Conservation (phyloP, 2,329 filamentous ascomycete species). For the Aspergillus udagawae region DNA sequence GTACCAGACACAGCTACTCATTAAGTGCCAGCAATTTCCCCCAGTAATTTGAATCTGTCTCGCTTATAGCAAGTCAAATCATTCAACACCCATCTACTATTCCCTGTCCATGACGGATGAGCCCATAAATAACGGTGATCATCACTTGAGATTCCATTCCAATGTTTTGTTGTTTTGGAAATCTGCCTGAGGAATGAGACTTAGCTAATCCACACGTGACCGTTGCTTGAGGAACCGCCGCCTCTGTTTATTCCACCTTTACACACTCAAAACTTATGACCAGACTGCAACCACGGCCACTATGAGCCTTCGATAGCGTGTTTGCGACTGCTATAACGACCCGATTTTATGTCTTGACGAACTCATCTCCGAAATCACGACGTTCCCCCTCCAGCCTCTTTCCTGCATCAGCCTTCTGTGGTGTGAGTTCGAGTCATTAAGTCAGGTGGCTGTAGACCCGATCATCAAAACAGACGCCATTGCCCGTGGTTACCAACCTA, state of each 20-base stretch:
- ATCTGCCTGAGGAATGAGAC: slow-evolving; percentile 15
- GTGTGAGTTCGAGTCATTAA: slow-evolving; percentile 13
- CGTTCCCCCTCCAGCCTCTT: background rate
- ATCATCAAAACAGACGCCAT: slow-evolving; percentile 28
- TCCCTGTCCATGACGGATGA: background rate
- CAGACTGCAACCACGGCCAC: slow-evolving; percentile 16
- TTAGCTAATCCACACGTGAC: slow-evolving; percentile 32
- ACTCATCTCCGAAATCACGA: background rate
- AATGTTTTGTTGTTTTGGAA: background rate
- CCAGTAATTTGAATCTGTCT: background rate
- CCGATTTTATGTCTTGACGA: slow-evolving; percentile 10
- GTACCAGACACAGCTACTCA: background rate
- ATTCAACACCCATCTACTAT: background rate
- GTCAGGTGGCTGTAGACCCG: slow-evolving; percentile 19
- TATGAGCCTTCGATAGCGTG: slow-evolving; percentile 20
- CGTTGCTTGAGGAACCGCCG: slow-evolving; percentile 41
- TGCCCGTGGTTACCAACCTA: slow-evolving; percentile 25
- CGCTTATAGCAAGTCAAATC: background rate
- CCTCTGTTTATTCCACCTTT: slow-evolving; percentile 39
- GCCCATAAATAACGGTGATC: background rate
- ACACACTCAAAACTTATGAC: slow-evolving; percentile 9
- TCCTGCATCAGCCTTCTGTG: background rate
- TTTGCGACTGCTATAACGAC: slow-evolving; percentile 6
- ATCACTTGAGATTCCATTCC: background rate
- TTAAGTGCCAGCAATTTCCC: background rate